These are phyloP conservation scores for Pichia sp. DNA, from an alignment of 1,139 yeast genomes.

Conservation along the genomic window DNA sequence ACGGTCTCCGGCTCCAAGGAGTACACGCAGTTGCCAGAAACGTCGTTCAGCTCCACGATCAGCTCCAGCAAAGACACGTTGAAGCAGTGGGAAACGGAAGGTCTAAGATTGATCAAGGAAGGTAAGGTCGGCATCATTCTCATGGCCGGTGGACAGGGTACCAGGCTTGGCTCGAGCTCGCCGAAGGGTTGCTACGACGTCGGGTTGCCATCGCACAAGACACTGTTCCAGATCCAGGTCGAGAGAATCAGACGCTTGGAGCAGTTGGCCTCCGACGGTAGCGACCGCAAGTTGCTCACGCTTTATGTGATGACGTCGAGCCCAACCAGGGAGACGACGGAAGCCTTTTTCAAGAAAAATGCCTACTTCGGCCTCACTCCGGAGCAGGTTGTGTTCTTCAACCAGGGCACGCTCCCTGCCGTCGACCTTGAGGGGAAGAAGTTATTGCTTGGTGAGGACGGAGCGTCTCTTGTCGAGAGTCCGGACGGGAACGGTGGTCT, in stretches of 20 bases:
- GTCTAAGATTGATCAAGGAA: constrained; percentile 61
- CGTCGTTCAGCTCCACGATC: constrained; percentile 45
- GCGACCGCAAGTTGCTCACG: constrained; percentile 38
- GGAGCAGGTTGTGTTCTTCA: constrained; percentile 68
- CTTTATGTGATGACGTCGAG: constrained; percentile 96
- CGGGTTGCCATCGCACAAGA: constrained; percentile 75
- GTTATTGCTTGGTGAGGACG: constrained; percentile 54
- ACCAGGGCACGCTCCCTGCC: constrained; percentile 96
- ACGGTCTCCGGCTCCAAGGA: constrained; percentile 35
- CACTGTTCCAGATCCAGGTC: constrained; percentile 89
- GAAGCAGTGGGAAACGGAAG: constrained; percentile 50
- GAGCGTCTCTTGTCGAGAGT: constrained; percentile 63
- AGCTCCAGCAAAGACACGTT: constrained; percentile 35
- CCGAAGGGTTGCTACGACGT: constrained; percentile 96
- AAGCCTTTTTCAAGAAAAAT: constrained; percentile 57
- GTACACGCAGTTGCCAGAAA: constrained; percentile 49
- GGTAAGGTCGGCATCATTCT: constrained; percentile 83
- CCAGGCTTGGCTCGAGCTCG: constrained; percentile 79
- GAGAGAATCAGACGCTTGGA: constrained; percentile 71
- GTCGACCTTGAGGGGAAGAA: constrained; percentile 65
- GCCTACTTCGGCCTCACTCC: constrained; percentile 64
- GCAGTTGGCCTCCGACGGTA: constrained; percentile 34
- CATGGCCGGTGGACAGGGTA: constrained; percentile 98
- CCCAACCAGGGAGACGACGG: constrained; percentile 82
- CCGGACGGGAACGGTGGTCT: constrained; percentile 99